These are phyloP conservation scores for Curvularia sp. DNA, from an alignment of 2,329 filamentous ascomycete species.

Conservation along the genomic window DNA sequence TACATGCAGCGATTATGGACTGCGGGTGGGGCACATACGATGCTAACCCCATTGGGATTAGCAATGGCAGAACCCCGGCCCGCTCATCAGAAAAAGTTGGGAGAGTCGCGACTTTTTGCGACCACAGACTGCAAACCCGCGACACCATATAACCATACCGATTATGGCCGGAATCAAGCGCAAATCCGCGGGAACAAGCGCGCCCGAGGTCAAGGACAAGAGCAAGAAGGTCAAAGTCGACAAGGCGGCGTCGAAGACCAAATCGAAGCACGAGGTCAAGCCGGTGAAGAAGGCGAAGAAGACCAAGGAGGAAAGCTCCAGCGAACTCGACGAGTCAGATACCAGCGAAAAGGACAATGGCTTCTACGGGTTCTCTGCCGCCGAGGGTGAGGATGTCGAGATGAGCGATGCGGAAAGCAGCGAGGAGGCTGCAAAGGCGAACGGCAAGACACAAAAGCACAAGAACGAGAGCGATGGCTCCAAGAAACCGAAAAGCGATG, in stretches of 20 bases:
- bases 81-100: slow-evolving; percentile 37
- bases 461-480: slow-evolving; percentile 31
- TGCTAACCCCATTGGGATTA: slow-evolving; percentile 12
- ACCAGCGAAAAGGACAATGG: slow-evolving; percentile 48
- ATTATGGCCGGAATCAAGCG: slow-evolving; percentile 49
- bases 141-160: slow-evolving; percentile 12
- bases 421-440: slow-evolving; percentile 26
- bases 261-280: slow-evolving; percentile 36
- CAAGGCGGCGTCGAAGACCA: slow-evolving; percentile 39
- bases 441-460: slow-evolving; percentile 32
- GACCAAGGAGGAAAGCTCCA: slow-evolving; percentile 35
- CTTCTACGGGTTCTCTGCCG: slow-evolving; percentile 45
- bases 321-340: slow-evolving; percentile 47
- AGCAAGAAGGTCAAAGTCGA: slow-evolving; percentile 52
- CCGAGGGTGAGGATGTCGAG: slow-evolving; percentile 36
- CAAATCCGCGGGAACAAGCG: slow-evolving; percentile 33
- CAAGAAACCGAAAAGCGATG: slow-evolving; percentile 31
- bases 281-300: slow-evolving; percentile 42
- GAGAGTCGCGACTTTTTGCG: slow-evolving; percentile 28
- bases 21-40: neutral
- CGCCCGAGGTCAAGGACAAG: slow-evolving; percentile 31
- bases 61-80: slow-evolving; percentile 21
- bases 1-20: neutral
- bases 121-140: slow-evolving; percentile 11
- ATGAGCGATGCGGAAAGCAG: slow-evolving; percentile 30